Base-by-base conservation (phyloP, 805 yeast species). In the Pichia paraexigua region DNA sequence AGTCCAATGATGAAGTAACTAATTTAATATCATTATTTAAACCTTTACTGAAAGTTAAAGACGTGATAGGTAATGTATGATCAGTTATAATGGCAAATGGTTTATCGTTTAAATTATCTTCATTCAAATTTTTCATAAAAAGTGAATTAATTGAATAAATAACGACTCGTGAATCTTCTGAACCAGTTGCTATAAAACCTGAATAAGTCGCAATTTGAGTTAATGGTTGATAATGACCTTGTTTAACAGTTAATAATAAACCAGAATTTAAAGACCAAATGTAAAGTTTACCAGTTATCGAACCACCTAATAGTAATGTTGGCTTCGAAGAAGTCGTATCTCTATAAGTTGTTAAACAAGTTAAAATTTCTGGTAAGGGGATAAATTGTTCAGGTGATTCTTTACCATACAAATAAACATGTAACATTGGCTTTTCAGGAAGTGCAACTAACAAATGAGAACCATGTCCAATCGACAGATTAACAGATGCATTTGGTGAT, bases 221-320 rank as follows among this genome's bases (percentile, higher is more conserved):
- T 9, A 89, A 76, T 8, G 76, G 72, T 67, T 92, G 97, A 65
- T 88, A 92, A 69, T 92, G 98, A 0, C 88, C 83, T 47, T 87
- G 91, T 61, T 80, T 81, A 5, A 81, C 95, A 45, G 78, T 72
- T 24, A 91, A 61, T 45, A 94, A 72, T 24, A 79, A 68, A 0
- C 98, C 98, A 2, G 94, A 84, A 11, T 75, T 66, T 48, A 91
- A 63, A 59, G 89, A 96, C 98, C 98, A 92, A 1, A 91, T 66
- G 62, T 86, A 86, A 17, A 94, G 56, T 57, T 82, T 78, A 13
- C 98, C 98, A n/a, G 83, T 62, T 53, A 72, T 63, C 49, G 94
- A 75, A 53, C 92, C 90, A 43, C 85, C 95, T 8, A 81, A 83
- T 25, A 94, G 66, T 41, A 87, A 63, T 76, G 85, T 83, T 9